Evolutionary conservation across 441 rosid species (phyloP), one percentile per base, ranked within the genome.

Genomic region (Croton setiger): DNA sequence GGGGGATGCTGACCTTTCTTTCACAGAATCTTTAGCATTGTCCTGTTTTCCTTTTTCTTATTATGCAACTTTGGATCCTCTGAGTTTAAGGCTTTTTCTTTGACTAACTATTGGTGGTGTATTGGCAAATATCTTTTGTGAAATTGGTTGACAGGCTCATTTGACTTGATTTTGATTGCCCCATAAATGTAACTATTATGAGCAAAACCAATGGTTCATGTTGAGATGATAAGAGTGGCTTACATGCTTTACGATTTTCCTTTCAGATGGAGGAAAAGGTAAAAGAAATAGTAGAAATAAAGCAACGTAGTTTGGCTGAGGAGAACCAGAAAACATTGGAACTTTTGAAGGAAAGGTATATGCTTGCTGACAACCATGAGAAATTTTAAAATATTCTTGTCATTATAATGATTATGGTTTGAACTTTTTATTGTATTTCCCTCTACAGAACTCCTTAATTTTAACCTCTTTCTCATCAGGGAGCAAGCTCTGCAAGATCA

Each of bases 211-310:
- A 52, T 9, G 43, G 27, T 60, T 62, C 23, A 49, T 10, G 35
- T 73, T 58, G 53, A 63, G 52, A 67, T 23, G 63, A 66, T 60
- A 31, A 60, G 67, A 45, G 60, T 53, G 33, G 41, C 54, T 69
- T 66, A 52, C 15, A 60, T 66, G 21, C 33, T 62, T 54, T 64
- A 23, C 55, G 12, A 9, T 27, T 48, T 49, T 63, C 57, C 45
- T n/a, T 66, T 73, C 78, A 96, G 99, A 96, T 89, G 98, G 99
- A 96, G 85, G 99, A 96, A 84, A 96, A 96, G 75, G 95, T 96
- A 64, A 96, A 91, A 82, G 99, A 96, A 83, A 85, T 93, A 72
- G 98, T 96, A 81, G 99, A 96, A 87, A 91, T 96, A 70, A 96
- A 91, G 87, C 98, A 96, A 75, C 92, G 92, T 41, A 88, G 90